These are phyloP conservation scores for Clathrospora elynae DNA, from an alignment of 2,329 filamentous ascomycete species.

Conservation along the genomic window DNA sequence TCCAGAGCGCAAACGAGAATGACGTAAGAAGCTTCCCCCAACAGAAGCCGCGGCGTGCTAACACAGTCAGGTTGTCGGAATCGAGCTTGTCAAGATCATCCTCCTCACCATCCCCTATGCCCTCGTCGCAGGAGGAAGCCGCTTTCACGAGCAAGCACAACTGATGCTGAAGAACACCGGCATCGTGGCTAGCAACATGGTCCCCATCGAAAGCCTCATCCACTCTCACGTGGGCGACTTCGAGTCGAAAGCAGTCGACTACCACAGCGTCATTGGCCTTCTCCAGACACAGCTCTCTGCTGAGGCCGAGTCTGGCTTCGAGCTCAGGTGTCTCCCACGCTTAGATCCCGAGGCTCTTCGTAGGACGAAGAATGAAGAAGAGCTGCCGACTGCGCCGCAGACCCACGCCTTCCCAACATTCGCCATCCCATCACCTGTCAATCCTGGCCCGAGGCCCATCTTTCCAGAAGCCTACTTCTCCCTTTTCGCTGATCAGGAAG, in stretches of 20 bases:
- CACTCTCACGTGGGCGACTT: slow-evolving; percentile 76
- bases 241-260: slow-evolving; percentile 64
- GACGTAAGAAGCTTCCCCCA: slow-evolving; percentile 67
- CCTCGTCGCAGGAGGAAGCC: slow-evolving; percentile 52
- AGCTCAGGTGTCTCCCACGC: slow-evolving; percentile 67
- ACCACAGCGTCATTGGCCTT: slow-evolving; percentile 76
- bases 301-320: slow-evolving; percentile 77
- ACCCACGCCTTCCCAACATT: slow-evolving; percentile 82
- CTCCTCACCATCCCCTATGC: slow-evolving; percentile 92
- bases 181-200: slow-evolving; percentile 87
- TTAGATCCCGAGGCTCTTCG: slow-evolving; percentile 52
- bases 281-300: slow-evolving; percentile 83
- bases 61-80: slow-evolving; percentile 59
- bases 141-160: slow-evolving; percentile 68
- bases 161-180: slow-evolving; percentile 91
- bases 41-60: slow-evolving; percentile 12
- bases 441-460: slow-evolving; percentile 73
- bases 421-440: slow-evolving; percentile 74
- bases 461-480: slow-evolving; percentile 96
- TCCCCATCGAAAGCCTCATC: slow-evolving; percentile 81
- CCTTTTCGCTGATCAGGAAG: slow-evolving; percentile 83
- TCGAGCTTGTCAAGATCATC: slow-evolving; percentile 96
- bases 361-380: slow-evolving; percentile 62
- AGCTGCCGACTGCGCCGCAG: slow-evolving; percentile 51
- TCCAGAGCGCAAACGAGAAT: slow-evolving; percentile 90